phyloP scores from a whole-genome alignment of 352 stramenopile species.

The Poterioochromonas sp. region DNA sequence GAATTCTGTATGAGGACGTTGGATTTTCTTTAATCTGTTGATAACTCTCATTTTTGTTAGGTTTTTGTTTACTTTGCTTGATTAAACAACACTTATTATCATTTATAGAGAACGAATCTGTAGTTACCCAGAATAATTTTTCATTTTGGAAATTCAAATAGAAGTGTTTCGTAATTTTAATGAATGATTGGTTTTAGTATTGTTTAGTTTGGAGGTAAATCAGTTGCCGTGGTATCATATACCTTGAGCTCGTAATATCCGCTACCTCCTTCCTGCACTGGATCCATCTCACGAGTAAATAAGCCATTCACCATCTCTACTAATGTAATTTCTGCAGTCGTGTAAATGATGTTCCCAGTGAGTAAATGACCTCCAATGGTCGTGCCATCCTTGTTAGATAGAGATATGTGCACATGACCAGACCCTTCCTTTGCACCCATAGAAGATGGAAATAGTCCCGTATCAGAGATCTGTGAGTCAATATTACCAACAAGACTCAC shows the following conservation, averaged over 20 bases:
- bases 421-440: not conserved
- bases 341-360: constrained; percentile 7
- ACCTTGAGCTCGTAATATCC: constrained; percentile 27
- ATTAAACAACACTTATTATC: too few species aligned
- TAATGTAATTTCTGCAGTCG: constrained; percentile 20
- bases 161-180: too few species aligned
- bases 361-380: constrained; percentile 28
- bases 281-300: not conserved
- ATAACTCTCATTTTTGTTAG: too few species aligned
- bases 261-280: not conserved
- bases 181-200: too few species aligned
- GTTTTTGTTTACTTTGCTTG: too few species aligned
- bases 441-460: not conserved
- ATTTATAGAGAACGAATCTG: too few species aligned
- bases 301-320: not conserved
- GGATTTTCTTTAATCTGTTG: too few species aligned
- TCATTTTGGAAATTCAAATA: too few species aligned
- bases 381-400: not conserved
- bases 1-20: too few species aligned
- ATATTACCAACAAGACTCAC: constrained; percentile 18
- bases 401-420: constrained; percentile 23
- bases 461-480: not conserved
- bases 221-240: too few species aligned
- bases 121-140: too few species aligned
- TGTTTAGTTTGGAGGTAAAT: too few species aligned